Evolutionary conservation across 2,329 filamentous ascomycete genomes (phyloP).

Genomic region (Truncatella angustata): DNA sequence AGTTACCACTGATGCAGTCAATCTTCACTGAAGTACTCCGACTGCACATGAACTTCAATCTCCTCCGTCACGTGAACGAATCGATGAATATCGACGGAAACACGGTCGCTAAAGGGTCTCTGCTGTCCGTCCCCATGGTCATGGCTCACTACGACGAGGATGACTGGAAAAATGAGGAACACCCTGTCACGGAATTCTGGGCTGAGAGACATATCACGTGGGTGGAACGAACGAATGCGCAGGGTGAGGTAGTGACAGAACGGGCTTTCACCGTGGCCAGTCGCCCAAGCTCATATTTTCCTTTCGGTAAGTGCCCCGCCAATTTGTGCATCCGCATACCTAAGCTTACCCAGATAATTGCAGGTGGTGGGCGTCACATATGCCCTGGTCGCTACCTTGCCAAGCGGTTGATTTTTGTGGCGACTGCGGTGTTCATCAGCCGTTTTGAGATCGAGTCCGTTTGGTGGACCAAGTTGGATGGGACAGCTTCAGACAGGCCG

Average conservation of each 20-base stretch:
- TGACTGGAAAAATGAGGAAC: slow-evolving; percentile 17
- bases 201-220: slow-evolving; percentile 16
- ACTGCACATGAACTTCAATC: slow-evolving; percentile 21
- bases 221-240: background rate
- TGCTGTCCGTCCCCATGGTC: slow-evolving; percentile 21
- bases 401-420: slow-evolving; percentile 36
- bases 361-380: slow-evolving; percentile 31
- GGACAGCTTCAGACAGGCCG: slow-evolving; percentile 10
- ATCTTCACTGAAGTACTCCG: slow-evolving; percentile 25
- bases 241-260: background rate
- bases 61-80: slow-evolving; percentile 21
- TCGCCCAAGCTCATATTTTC: slow-evolving; percentile 14
- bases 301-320: background rate
- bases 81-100: slow-evolving; percentile 17
- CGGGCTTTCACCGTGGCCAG: slow-evolving; percentile 13
- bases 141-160: slow-evolving; percentile 19
- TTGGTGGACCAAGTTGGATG: slow-evolving; percentile 12
- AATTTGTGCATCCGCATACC: background rate
- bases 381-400: slow-evolving; percentile 39
- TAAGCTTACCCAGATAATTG: background rate
- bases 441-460: slow-evolving; percentile 30
- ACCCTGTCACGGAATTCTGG: slow-evolving; percentile 23
- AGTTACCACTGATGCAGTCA: slow-evolving; percentile 24
- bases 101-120: slow-evolving; percentile 15
- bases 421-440: slow-evolving; percentile 26